A percentile compares a stretch with the other conserved stretches of the same genome.
These are phyloP conservation scores for Heterobasidion irregulare DNA, from an alignment of 1,284 basidiomycete genomes.

Conservation along the genomic window DNA sequence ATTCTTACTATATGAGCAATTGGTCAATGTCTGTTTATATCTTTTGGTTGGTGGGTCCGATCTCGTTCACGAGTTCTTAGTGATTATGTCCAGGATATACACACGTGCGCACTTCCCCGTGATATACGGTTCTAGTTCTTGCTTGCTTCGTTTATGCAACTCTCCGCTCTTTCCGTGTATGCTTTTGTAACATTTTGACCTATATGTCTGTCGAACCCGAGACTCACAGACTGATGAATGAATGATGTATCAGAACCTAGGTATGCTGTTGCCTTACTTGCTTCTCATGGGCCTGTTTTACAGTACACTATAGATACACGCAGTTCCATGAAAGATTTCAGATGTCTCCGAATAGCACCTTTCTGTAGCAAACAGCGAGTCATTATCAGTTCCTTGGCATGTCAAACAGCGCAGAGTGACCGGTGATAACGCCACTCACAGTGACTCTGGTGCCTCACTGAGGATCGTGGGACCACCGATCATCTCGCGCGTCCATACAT, in stretches of 20 bases:
- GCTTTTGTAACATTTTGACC: too few relatives aligned
- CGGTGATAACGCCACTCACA: slow-evolving; percentile 50
- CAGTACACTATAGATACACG: slow-evolving; percentile 1
- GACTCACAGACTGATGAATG: too few relatives aligned
- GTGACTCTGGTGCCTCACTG: slow-evolving; percentile 65
- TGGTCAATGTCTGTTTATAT: too few relatives aligned
- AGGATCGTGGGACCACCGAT: slow-evolving; percentile 67
- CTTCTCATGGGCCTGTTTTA: background rate
- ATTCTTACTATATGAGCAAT: too few relatives aligned
- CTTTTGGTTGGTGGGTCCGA: too few relatives aligned
- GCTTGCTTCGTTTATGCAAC: too few relatives aligned
- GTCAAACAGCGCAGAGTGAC: background rate
- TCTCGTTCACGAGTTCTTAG: too few relatives aligned
- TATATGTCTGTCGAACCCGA: too few relatives aligned
- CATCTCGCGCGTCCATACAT: slow-evolving; percentile 94
- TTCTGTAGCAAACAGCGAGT: slow-evolving; percentile 29
- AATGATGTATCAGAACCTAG: background rate
- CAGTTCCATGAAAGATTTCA: slow-evolving; percentile 12
- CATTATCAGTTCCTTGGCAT: slow-evolving; percentile 1
- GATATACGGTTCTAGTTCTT: too few relatives aligned
- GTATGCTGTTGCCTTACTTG: background rate
- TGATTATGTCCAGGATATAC: too few relatives aligned
- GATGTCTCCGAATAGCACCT: slow-evolving; percentile 56
- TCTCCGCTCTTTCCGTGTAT: too few relatives aligned
- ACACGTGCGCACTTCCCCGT: too few relatives aligned